Conservation (phyloP, 2,329 filamentous ascomycete species). For the Pseudophaeomoniella oleicola region DNA sequence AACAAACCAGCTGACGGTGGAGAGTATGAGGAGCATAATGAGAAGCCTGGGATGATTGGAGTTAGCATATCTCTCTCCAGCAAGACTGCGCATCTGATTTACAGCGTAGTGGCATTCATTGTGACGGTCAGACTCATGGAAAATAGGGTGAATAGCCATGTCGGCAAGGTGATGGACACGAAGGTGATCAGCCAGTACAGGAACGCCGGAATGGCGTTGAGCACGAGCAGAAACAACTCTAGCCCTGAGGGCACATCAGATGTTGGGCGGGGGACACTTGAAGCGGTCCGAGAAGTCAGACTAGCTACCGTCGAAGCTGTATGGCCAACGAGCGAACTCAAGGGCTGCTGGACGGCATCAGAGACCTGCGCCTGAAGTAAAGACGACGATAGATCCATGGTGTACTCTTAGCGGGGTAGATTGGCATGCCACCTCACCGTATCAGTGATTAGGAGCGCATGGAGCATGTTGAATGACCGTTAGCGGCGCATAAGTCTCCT, state of each 20-base stretch:
- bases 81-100: constrained; percentile 20
- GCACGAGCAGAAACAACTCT: constrained; percentile 28
- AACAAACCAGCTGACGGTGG: constrained; percentile 84
- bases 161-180: constrained; percentile 75
- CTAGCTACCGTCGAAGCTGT: not conserved
- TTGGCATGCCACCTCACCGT: not conserved
- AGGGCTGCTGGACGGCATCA: not conserved
- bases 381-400: not conserved
- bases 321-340: not conserved
- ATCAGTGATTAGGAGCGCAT: not conserved
- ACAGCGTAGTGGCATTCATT: constrained; percentile 96
- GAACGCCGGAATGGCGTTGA: constrained; percentile 40
- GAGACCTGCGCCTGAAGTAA: not conserved
- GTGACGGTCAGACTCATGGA: constrained; percentile 92
- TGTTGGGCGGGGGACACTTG: not conserved
- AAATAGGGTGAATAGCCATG: constrained; percentile 76
- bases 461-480: not conserved
- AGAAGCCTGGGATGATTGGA: constrained; percentile 55
- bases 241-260: not conserved
- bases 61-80: not conserved
- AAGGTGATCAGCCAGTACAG: constrained; percentile 74
- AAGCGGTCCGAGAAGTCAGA: not conserved
- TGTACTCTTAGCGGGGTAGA: not conserved
- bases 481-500: not conserved
- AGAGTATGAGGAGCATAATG: constrained; percentile 61